phyloP scores from a whole-genome alignment of 129 eudicot genomes.

The Escallonia herrerae region DNA sequence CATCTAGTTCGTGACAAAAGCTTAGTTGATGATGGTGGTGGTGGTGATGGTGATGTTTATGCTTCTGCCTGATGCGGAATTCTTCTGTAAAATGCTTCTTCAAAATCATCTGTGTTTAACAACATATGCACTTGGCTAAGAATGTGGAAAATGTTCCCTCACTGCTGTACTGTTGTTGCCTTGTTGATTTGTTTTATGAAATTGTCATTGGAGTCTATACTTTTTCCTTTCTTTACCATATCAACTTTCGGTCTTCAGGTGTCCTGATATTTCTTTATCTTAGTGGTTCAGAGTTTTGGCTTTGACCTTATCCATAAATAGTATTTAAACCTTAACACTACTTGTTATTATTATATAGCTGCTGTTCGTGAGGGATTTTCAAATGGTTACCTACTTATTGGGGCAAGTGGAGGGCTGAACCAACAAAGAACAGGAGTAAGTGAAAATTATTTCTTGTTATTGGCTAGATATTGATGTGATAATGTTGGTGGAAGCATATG shows the following conservation, averaged over 20 bases:
- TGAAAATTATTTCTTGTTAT: neutral
- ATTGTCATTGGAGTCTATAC: neutral
- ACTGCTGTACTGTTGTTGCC: neutral
- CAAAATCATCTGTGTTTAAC: too few relatives aligned
- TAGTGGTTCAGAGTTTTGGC: neutral
- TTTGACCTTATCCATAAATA: neutral
- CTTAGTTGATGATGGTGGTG: too few relatives aligned
- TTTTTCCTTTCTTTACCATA: neutral
- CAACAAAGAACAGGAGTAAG: constrained; percentile 98
- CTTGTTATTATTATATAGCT: constrained; percentile 42
- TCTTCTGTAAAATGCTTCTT: too few relatives aligned
- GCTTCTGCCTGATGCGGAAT: too few relatives aligned
- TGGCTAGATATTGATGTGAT: neutral
- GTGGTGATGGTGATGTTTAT: too few relatives aligned
- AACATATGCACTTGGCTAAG: too few relatives aligned
- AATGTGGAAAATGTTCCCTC: too few relatives aligned
- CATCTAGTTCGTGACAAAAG: too few relatives aligned
- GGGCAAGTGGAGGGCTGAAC: constrained; percentile 93
- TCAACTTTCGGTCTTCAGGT: neutral
- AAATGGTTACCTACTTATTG: constrained; percentile 89
- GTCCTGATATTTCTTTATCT: neutral
- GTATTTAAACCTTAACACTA: constrained; percentile 2
- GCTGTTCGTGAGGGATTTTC: constrained; percentile 55
- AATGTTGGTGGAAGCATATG: too few relatives aligned
- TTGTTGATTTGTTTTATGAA: neutral